These are phyloP conservation scores for Cucumis melo DNA, from an alignment of 306 rosid species.

Conservation along the genomic window DNA sequence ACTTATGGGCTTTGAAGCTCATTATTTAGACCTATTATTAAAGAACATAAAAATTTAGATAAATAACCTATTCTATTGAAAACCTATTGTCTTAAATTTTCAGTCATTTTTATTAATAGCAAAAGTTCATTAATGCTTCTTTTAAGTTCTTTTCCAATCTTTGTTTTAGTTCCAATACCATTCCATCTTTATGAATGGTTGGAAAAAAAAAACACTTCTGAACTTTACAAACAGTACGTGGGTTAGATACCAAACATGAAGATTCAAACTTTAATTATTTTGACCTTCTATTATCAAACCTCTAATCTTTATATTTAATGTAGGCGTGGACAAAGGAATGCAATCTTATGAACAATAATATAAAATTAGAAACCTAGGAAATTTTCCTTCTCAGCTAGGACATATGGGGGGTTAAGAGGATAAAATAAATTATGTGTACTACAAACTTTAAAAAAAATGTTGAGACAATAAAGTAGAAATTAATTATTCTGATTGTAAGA, in stretches of 20 bases:
- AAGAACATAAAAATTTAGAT: too few relatives aligned
- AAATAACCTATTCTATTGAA: too few relatives aligned
- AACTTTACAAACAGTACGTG: neutral
- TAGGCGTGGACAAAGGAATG: neutral
- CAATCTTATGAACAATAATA: neutral
- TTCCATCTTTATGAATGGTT: too few relatives aligned
- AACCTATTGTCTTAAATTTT: too few relatives aligned
- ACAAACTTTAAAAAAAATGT: too few relatives aligned
- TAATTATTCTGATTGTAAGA: too few relatives aligned
- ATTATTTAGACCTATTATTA: too few relatives aligned
- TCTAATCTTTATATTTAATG: neutral
- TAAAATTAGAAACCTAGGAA: neutral
- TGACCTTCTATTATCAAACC: neutral
- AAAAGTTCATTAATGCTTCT: neutral
- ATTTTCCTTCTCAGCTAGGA: neutral
- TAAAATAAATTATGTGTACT: too few relatives aligned
- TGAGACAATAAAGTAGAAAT: too few relatives aligned
- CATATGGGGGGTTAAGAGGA: too few relatives aligned
- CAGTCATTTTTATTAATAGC: too few relatives aligned
- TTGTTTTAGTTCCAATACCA: neutral
- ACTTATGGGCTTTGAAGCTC: too few relatives aligned
- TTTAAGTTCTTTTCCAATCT: neutral
- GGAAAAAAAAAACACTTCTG: neutral
- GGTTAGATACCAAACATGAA: neutral
- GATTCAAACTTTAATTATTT: neutral